These are phyloP conservation scores for Lachnellula occidentalis DNA, from an alignment of 2,329 filamentous ascomycete genomes.

Conservation along the genomic window DNA sequence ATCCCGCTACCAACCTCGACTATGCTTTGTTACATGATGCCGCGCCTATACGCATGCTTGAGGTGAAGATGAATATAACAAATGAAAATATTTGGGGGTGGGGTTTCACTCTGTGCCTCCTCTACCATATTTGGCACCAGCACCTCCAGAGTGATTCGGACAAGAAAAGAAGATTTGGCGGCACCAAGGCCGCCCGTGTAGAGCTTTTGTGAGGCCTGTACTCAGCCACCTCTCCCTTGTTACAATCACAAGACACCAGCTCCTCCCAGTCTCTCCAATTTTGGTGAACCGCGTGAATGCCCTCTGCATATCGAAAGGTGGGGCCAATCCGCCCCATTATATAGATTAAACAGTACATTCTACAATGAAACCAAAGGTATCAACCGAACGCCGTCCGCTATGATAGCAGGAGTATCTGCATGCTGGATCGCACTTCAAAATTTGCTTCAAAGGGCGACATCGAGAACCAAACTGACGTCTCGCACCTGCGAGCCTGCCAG, in stretches of 20 bases:
- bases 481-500: slow-evolving; percentile 81
- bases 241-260: slow-evolving; percentile 4
- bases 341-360: slow-evolving; percentile 36
- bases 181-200: slow-evolving; percentile 17
- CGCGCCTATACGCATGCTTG: slow-evolving; percentile 19
- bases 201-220: slow-evolving; percentile 11
- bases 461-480: slow-evolving; percentile 95
- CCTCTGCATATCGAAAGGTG: slow-evolving; percentile 12
- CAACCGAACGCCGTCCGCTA: slow-evolving; percentile 35
- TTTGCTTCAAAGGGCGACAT: slow-evolving; percentile 66
- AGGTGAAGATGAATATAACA: slow-evolving; percentile 23
- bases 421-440: slow-evolving; percentile 26
- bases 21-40: slow-evolving; percentile 26
- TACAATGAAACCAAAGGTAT: slow-evolving; percentile 35
- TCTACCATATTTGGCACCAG: not conserved
- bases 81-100: slow-evolving; percentile 22
- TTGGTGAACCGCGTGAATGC: slow-evolving; percentile 20
- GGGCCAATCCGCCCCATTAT: slow-evolving; percentile 31
- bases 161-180: slow-evolving; percentile 20
- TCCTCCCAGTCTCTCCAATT: slow-evolving; percentile 11
- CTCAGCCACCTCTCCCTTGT: slow-evolving; percentile 4
- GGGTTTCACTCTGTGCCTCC: not conserved
- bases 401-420: slow-evolving; percentile 32
- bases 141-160: slow-evolving; percentile 6
- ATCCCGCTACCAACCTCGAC: slow-evolving; percentile 12